Base-by-base conservation (phyloP, 208 protist genomes). In the Leishmania arabica region DNA sequence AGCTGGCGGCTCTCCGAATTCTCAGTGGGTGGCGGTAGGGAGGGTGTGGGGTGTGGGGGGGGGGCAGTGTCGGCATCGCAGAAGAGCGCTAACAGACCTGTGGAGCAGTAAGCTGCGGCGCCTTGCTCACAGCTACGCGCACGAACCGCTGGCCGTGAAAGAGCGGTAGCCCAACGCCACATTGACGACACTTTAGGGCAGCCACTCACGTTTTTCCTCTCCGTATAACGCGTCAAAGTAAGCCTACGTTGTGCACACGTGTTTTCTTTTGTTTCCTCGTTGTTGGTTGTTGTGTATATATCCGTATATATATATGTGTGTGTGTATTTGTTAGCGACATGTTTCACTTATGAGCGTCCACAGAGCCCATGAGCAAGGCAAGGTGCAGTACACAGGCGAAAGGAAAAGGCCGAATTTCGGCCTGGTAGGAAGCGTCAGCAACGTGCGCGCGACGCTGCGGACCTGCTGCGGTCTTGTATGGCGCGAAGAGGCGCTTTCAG, bases 1-100 rank as follows among this genome's bases (percentile, higher is more conserved):
- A 89, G 73, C 56, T 89, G 19, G 60, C 91, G 34, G 54, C 84
- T 24, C 75, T 95, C 4, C 85, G 86, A 27, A 53, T 75, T n/a
- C 69, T 81, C 13, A 90, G 83, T 34, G 62, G 56, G n/a, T 86
- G 82, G 82, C 17, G 27, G 51, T 76, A 58, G 72, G 21, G 24
- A 42, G n/a, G 21, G 49, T 3, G 70, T 40, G 60, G 15, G 37
- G 37, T 37, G 37, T n/a, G 34, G 34, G 34, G 34, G 34, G 47
- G 19, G 31, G 34, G 15, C 19, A 49, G 24, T 13, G 8, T 37
- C 27, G 27, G 13, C 8, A 19, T 53, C 17, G 2, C 9, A 54
- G 27, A 9, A 13, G 9, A 53, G 24, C 15, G 66, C 66, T 9
- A 13, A 47, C 37, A 15, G 2, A 1, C 24, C 40, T 47, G 31